Percentiles rank a stretch among this genome's conserved stretches.
These are phyloP conservation scores for Stagonosporopsis cucurbitacearum DNA, from an alignment of 2,329 filamentous ascomycete species.

Conservation along the genomic window DNA sequence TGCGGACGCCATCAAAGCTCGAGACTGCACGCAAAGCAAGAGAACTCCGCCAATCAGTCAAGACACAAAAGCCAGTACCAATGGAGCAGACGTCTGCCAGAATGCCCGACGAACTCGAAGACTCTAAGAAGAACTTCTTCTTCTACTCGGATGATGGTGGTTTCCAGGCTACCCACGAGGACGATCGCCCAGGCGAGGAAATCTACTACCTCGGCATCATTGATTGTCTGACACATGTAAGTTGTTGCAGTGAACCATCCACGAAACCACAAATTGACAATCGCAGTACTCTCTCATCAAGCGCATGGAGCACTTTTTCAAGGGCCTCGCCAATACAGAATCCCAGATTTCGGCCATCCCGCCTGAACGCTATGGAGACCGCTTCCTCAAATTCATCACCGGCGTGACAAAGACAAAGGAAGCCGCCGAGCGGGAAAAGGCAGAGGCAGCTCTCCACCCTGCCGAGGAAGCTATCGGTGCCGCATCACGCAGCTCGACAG, in stretches of 20 bases:
- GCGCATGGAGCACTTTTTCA: constrained; percentile 96
- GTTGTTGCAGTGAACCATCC: constrained; percentile 52
- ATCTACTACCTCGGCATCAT: constrained; percentile 99
- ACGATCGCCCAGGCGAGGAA: constrained; percentile 82
- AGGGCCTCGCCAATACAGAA: constrained; percentile 83
- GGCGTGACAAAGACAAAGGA: constrained; percentile 90
- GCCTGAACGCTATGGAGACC: constrained; percentile 87
- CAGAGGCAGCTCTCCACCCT: constrained; percentile 43
- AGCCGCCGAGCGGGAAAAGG: constrained; percentile 69
- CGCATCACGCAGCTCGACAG: constrained; percentile 53
- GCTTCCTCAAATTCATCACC: constrained; percentile 91
- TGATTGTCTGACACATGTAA: constrained; percentile 94
- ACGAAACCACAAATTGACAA: constrained; percentile 28
- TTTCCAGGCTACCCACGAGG: constrained; percentile 89
- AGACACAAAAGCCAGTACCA: constrained; percentile 89
- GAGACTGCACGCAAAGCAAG: constrained; percentile 90
- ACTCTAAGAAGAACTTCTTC: constrained; percentile 72
- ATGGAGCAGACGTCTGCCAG: constrained; percentile 81
- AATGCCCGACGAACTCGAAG: constrained; percentile 85
- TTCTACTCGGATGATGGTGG: constrained; percentile 96
- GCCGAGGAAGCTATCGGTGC: constrained; percentile 49
- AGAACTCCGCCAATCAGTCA: constrained; percentile 90
- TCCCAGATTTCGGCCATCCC: constrained; percentile 91
- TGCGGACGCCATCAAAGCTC: constrained; percentile 90
- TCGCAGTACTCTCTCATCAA: constrained; percentile 91